Base-by-base conservation (phyloP, 371 early-diverging fungal species). In the Apophysomyces sp. region DNA sequence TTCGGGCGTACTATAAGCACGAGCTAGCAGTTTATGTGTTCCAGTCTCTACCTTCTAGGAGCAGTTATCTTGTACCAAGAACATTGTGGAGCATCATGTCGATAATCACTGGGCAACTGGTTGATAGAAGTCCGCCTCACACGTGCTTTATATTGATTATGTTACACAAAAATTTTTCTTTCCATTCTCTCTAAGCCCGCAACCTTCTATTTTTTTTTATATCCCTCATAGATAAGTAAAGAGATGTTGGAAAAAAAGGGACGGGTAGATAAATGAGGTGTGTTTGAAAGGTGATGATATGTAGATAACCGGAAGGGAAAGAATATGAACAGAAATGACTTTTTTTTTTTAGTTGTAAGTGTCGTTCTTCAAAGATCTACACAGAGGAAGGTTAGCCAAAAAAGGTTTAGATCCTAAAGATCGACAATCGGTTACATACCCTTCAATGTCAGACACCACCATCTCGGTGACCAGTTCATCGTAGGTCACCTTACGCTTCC, bases 401-500 rank as follows among this genome's bases (percentile, higher is more conserved):
- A 26, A 34, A 15, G 16, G 37, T n/a, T 16, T 28, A 27, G 24
- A 31, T 26, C 21, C 7, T 24, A 28, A 54, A 15, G 5, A 27
- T 36, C 55, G 29, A 16, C 16, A 31, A 39, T 6, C 16, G 13
- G 34, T 3, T 8, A 37, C 65, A 61, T 66, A 64, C 52, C 82
- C 81, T 73, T 84, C 77, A 53, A 88, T 74, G 74, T 91, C 89
- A 54, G 85, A 77, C 54, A 86, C 80, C 27, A 89, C 85, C 92
- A 90, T 90, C 66, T 89, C 90, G 57, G 77, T 78, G 28, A 89
- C 86, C 55, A 90, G 66, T 52, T 86, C 81, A 61, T 91, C 89
- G 75, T 88, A 92, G 40, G 73, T 71, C 53, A 89, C 89, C 71
- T 86, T 86, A 37, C 87, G 81, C 65, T 81, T 83, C 94, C 92